Evolutionary conservation across 2,329 filamentous ascomycete genomes (phyloP).

Genomic region (Penicillium crustosum): DNA sequence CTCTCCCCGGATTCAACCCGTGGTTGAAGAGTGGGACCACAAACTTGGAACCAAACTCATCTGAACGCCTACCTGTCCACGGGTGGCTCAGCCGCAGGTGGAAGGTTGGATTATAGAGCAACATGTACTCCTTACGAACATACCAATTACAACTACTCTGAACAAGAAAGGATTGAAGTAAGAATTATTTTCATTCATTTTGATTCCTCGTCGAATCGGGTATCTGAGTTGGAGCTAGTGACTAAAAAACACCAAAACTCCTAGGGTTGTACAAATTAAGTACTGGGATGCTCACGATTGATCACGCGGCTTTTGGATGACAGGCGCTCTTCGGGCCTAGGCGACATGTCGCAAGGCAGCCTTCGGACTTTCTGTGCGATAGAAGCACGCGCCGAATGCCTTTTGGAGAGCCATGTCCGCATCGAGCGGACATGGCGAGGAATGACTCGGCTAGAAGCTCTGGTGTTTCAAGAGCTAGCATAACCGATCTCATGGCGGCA

Average conservation of each 20-base stretch:
- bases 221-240: conserved; percentile 9
- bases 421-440: background rate
- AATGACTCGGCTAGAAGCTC: conserved; percentile 5
- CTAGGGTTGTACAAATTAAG: background rate
- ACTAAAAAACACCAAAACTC: background rate
- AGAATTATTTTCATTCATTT: conserved; percentile 3
- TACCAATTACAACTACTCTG: background rate
- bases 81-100: background rate
- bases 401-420: conserved; percentile 1
- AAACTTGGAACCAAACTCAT: background rate
- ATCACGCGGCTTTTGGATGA: background rate
- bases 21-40: background rate
- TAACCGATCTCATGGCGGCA: background rate
- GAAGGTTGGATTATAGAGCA: background rate
- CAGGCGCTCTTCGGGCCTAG: background rate
- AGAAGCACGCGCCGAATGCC: background rate
- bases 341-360: background rate
- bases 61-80: background rate
- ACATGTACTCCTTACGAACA: background rate
- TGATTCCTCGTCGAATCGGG: conserved; percentile 14
- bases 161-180: background rate
- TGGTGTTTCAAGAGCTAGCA: conserved; percentile 8
- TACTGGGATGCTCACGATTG: conserved; percentile 7
- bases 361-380: background rate
- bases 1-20: background rate